Percentiles rank a stretch among this genome's conserved stretches.
Conservation (phyloP, 345 rosid species). For the Angophora floribunda region DNA sequence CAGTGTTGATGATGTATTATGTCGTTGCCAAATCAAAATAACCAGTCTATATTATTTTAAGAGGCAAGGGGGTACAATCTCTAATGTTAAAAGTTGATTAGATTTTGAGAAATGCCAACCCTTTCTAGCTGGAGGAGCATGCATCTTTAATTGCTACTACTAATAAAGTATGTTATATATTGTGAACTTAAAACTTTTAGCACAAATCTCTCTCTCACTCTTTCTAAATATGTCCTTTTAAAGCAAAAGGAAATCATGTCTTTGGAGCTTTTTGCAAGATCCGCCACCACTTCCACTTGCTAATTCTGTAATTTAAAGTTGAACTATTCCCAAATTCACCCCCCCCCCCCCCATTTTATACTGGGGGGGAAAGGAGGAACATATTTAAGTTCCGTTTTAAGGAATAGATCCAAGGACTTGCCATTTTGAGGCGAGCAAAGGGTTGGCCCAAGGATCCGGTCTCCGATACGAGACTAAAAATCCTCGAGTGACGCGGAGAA, state of each 20-base stretch:
- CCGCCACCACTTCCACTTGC: conserved; percentile 13
- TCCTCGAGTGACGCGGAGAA: not conserved
- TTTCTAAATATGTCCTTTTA: not conserved
- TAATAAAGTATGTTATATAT: not conserved
- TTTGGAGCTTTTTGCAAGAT: conserved; percentile 2
- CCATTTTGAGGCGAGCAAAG: not conserved
- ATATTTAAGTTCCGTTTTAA: conserved; percentile 6
- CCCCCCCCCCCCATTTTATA: not conserved
- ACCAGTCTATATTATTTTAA: not conserved
- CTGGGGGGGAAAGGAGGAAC: not conserved
- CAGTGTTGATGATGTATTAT: not conserved
- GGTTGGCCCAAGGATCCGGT: not conserved
- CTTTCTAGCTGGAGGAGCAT: not conserved
- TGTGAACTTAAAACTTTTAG: not conserved
- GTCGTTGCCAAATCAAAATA: not conserved
- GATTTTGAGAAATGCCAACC: not conserved
- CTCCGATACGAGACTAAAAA: not conserved
- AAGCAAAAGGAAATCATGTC: not conserved
- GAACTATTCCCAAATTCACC: not conserved
- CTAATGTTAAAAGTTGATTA: not conserved
- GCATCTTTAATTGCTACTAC: not conserved
- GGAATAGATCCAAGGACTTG: conserved; percentile 6
- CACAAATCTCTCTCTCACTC: not conserved
- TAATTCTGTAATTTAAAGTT: not conserved
- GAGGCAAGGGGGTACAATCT: not conserved